These are phyloP conservation scores for Tolypocladium paradoxum DNA, from an alignment of 2,329 filamentous ascomycete genomes.

Conservation along the genomic window DNA sequence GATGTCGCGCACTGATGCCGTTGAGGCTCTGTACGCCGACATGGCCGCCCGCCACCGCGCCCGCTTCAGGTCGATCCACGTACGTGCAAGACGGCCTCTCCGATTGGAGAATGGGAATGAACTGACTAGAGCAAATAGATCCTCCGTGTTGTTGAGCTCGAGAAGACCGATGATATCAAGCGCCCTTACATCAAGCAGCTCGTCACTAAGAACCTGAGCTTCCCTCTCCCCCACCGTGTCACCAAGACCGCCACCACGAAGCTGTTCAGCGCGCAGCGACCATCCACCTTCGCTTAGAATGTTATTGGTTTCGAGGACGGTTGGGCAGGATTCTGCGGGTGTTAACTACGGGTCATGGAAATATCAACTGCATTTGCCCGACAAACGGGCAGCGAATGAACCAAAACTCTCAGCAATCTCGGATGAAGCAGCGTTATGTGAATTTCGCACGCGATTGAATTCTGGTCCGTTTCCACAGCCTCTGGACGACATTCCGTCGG, in stretches of 20 bases:
- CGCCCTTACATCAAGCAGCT: slow-evolving; percentile 99
- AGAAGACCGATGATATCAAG: slow-evolving; percentile 90
- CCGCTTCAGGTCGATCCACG: slow-evolving; percentile 96
- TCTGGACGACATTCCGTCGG: not conserved
- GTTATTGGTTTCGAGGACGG: slow-evolving; percentile 39
- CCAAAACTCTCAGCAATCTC: slow-evolving; percentile 15
- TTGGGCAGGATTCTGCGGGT: slow-evolving; percentile 46
- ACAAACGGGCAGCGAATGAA: slow-evolving; percentile 36
- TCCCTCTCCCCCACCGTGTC: slow-evolving; percentile 96
- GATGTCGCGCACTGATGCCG: slow-evolving; percentile 90
- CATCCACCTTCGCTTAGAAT: slow-evolving; percentile 93
- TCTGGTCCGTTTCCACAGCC: not conserved
- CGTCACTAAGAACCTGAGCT: slow-evolving; percentile 85
- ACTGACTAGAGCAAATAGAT: slow-evolving; percentile 46
- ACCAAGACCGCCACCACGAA: slow-evolving; percentile 76
- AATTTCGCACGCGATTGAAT: not conserved
- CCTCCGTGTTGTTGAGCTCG: slow-evolving; percentile 94
- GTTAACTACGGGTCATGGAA: slow-evolving; percentile 52
- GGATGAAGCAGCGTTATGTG: not conserved
- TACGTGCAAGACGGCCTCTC: slow-evolving; percentile 41
- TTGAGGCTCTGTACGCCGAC: slow-evolving; percentile 97
- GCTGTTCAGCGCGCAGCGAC: slow-evolving; percentile 86
- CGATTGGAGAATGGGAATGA: not conserved
- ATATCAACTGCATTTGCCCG: slow-evolving; percentile 48
- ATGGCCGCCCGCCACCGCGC: slow-evolving; percentile 97